Evolutionary conservation across 768 basidiomycete species (phyloP).

Genomic region (Boletus subcaerulescens): DNA sequence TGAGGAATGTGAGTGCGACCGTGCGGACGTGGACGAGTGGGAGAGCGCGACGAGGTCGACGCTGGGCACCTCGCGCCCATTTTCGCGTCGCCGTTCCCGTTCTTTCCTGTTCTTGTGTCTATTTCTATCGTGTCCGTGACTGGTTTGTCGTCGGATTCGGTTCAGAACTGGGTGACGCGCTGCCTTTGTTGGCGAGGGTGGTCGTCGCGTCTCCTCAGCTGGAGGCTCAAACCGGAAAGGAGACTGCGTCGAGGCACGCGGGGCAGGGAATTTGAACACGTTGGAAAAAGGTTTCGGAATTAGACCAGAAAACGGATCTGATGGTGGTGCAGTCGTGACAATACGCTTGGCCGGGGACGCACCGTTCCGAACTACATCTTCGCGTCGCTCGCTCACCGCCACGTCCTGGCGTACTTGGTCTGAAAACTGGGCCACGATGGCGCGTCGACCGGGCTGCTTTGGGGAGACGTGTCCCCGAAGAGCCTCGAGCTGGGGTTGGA

Average conservation of each 20-base stretch:
- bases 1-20: constrained; percentile 14
- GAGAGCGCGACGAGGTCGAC: constrained; percentile 24
- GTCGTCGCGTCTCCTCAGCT: background rate
- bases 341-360: constrained; percentile 2
- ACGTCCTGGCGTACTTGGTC: background rate
- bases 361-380: background rate
- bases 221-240: constrained; percentile 17
- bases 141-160: constrained; percentile 18
- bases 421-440: background rate
- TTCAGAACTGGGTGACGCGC: constrained; percentile 8
- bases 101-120: background rate
- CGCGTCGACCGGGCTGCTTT: background rate
- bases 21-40: constrained; percentile 6
- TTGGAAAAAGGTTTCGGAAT: background rate
- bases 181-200: background rate
- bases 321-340: background rate
- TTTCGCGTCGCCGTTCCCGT: background rate
- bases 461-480: too few relatives aligned
- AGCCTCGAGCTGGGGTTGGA: background rate
- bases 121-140: background rate
- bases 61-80: constrained; percentile 12
- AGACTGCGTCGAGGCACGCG: constrained; percentile 15
- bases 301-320: background rate
- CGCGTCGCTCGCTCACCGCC: background rate
- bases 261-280: constrained; percentile 14